Evolutionary conservation across 202 grass and related monocot species (phyloP).

Genomic region (Digitaria exilis): DNA sequence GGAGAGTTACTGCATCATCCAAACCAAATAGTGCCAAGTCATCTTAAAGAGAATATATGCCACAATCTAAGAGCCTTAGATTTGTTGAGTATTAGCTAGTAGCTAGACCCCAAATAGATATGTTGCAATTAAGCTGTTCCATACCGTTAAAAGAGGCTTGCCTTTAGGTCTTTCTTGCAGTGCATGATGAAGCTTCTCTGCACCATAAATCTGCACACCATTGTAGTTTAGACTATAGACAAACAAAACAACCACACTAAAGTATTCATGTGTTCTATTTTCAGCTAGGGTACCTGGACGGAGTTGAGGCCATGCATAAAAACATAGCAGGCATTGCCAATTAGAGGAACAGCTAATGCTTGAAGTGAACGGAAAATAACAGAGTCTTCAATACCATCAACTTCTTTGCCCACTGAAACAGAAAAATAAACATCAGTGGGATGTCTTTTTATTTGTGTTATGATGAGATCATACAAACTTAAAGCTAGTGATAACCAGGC

Average conservation of each 20-base stretch:
- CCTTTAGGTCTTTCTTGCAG: slow-evolving; percentile 71
- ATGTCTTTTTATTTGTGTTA: neutral
- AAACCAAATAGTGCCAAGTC: neutral
- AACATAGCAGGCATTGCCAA: slow-evolving; percentile 84
- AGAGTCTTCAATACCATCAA: slow-evolving; percentile 69
- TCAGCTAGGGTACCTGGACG: slow-evolving; percentile 71
- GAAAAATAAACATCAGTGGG: neutral
- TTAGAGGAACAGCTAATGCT: slow-evolving; percentile 77
- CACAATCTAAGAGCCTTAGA: neutral
- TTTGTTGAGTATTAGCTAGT: neutral
- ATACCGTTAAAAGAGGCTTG: slow-evolving; percentile 80
- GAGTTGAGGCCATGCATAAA: slow-evolving; percentile 98
- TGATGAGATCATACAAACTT: neutral
- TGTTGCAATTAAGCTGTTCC: neutral
- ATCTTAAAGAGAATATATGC: neutral
- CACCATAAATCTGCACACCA: slow-evolving; percentile 76
- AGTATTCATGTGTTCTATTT: neutral
- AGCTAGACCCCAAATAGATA: neutral
- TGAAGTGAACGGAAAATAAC: slow-evolving; percentile 74
- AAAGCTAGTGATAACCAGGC: neutral
- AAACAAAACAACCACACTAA: slow-evolving; percentile 2
- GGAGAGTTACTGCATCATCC: neutral
- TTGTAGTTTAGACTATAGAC: slow-evolving; percentile 29
- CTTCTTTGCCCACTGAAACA: slow-evolving; percentile 56
- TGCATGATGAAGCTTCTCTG: slow-evolving; percentile 81